These are phyloP conservation scores for Sicyos baderoa DNA, from an alignment of 306 rosid genomes.

Conservation along the genomic window DNA sequence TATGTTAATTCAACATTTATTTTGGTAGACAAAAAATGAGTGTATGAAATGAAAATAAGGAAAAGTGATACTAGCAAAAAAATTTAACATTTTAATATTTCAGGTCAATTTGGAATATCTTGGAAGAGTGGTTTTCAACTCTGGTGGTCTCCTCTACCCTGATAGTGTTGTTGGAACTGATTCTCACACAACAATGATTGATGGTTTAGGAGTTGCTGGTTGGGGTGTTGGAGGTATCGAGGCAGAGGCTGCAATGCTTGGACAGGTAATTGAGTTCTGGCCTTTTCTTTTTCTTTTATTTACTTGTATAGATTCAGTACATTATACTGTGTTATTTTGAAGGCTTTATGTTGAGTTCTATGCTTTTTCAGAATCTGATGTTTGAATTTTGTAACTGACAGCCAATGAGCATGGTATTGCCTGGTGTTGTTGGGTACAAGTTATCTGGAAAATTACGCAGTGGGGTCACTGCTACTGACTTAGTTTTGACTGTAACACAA, in stretches of 20 bases:
- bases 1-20: neutral
- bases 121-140: slow-evolving; percentile 86
- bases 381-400: slow-evolving; percentile 33
- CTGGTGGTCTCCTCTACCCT: slow-evolving; percentile 72
- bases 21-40: neutral
- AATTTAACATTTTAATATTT: slow-evolving; percentile 17
- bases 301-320: neutral
- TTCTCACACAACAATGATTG: slow-evolving; percentile 95
- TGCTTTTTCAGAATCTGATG: slow-evolving; percentile 20
- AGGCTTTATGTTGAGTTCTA: slow-evolving; percentile 5
- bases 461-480: slow-evolving; percentile 91
- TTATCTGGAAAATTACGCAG: slow-evolving; percentile 61
- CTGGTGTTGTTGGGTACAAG: slow-evolving; percentile 92
- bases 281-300: neutral
- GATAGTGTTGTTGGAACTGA: slow-evolving; percentile 97
- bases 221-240: slow-evolving; percentile 99
- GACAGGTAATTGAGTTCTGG: neutral
- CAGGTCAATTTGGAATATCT: slow-evolving; percentile 97
- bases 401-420: slow-evolving; percentile 98
- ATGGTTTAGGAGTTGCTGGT: slow-evolving; percentile 92
- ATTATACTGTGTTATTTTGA: neutral
- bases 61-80: neutral
- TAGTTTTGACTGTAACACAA: slow-evolving; percentile 89
- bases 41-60: neutral
- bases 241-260: slow-evolving; percentile 59